A percentile compares a stretch with the other conserved stretches of the same genome.
Conservation (phyloP, 148 eudicot genomes). For the Silene latifolia region DNA sequence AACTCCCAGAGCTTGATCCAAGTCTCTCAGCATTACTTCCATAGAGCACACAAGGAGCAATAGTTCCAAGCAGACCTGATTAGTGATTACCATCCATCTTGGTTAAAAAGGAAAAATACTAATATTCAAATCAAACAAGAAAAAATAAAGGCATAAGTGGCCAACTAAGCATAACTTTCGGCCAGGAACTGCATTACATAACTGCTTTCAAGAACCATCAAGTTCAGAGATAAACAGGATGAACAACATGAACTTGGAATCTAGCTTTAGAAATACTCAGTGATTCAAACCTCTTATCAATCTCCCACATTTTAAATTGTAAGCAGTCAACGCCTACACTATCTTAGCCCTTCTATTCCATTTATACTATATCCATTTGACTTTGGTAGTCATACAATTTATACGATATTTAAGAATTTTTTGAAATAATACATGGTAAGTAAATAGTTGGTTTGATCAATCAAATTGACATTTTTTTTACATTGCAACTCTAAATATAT, state of each 20-base stretch:
- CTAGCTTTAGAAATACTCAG: not conserved
- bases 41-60: conserved; percentile 87
- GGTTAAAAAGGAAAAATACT: not conserved
- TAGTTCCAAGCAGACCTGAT: conserved; percentile 71
- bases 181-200: not conserved
- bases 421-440: not conserved
- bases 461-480: not conserved
- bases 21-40: conserved; percentile 82
- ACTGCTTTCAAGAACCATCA: not conserved
- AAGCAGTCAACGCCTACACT: not conserved
- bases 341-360: not conserved
- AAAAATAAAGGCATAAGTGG: no score
- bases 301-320: not conserved
- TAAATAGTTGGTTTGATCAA: not conserved
- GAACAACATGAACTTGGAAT: not conserved
- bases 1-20: conserved; percentile 54
- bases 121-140: not conserved
- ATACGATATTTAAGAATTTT: no score
- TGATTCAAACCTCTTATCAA: not conserved
- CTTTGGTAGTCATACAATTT: not conserved
- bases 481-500: no score
- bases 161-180: not conserved
- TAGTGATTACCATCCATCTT: conserved; percentile 23
- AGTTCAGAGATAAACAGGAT: not conserved
- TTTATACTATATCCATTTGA: not conserved